Evolutionary conservation across 345 rosid species (phyloP), one percentile per base, ranked within the genome.

Genomic region (Ricinus communis): DNA sequence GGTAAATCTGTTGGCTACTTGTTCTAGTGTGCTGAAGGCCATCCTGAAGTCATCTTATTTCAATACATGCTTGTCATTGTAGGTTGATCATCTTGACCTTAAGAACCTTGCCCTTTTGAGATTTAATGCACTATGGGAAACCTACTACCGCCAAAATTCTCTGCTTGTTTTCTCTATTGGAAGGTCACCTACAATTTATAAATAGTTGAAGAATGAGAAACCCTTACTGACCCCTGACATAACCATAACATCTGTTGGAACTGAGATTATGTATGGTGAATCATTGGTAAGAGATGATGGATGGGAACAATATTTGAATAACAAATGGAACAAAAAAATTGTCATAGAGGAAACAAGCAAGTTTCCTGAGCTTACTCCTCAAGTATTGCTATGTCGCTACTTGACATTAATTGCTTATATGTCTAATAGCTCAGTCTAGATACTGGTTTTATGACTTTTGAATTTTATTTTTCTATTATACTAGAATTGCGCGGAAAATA

Each of bases 111-210:
- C 96, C 68, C 71, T 94, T 74, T 83, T 91, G 66, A 87, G 96
- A 82, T 94, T 94, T 74, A 91, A 94, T 77, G 89, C 98, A 0
- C 49, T 94, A 38, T 94, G 98, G 98, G 97, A 94, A 78, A 66
- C 85, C 72, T 68, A 79, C 62, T 88, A 88, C 76, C 93, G 98
- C 22, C 88, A 77, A 54, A 87, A 94, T 79, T 94, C 97, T 61
- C 83, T 91, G 74, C 90, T 94, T 31, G 95, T 94, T 79, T 94
- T 90, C 81, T 94, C 98, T 15, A 88, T 96, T 14, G 98, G 98
- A 58, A 90, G 98, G 79, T 94, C 98, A 14, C 96, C 95, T n/a
- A 84, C 90, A 0, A 81, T 90, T 30, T 90, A 90, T 82, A 87
- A 86, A 54, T 66, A 85, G 77, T 73, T 94, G 52, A 87, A 93